Base-by-base conservation (phyloP, 108 stramenopile species). In the Cyclotella baltica region DNA sequence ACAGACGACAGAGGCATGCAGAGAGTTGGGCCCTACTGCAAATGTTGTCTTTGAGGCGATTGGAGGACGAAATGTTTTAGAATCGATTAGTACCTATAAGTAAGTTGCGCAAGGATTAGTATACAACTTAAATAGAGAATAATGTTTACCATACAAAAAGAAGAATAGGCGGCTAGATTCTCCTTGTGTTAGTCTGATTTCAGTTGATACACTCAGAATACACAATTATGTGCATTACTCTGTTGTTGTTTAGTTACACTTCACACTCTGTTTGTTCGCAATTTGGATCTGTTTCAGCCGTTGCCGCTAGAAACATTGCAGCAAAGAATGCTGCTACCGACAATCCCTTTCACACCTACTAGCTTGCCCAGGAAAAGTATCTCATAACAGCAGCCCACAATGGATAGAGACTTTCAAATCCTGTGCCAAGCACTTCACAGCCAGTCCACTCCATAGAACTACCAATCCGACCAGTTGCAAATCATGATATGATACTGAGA, bases 1-100 rank as follows among this genome's bases (percentile, higher is more conserved):
- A 8, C 99, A 99, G 85, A 89, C 88, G 18, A 98, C 98, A 16
- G 97, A 97, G 63, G 82, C 91, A 38, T 96, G 95, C 79, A 90
- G 89, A 48, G 93, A 92, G 25, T 78, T 99, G 78, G 99, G 98
- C 30, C 96, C 98, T 6, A 94, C 95, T 3, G 98, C 96, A 0
- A 97, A 96, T 83, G 98, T 98, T 0, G 98, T 99, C 5, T 77
- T 83, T 99, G 75, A 81, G 99, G 38, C 96, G 92, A 22, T 80
- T 97, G 62, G 98, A 99, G 73, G 98, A 98, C 48, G 92, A 97
- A 35, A 89, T 96, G 73, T 98, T 88, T 72, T 94, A 79, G 62
- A 53, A 23, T 57, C 13, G 13, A 5, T 61, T 19, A 30, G n/a
- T n/a, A n/a, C n/a, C n/a, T n/a, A n/a, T n/a, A n/a, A n/a, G n/a